Evolutionary conservation across 2,329 filamentous ascomycete species (phyloP), one percentile per base, ranked within the genome.

Genomic region (Chaetomiaceae sp.): DNA sequence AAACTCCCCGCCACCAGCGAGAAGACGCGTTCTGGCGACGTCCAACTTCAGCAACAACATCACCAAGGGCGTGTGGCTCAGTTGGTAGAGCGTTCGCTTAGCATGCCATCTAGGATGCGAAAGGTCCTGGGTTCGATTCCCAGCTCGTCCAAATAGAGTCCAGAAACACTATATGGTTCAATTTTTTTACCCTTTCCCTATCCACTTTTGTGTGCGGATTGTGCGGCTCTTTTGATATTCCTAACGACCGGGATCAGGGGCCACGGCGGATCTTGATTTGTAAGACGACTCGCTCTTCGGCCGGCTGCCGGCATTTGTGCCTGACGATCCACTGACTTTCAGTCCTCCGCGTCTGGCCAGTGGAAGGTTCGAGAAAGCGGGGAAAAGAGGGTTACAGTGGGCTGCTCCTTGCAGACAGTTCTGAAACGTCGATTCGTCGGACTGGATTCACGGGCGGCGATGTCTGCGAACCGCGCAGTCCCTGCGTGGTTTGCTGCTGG

Each of bases 11-110:
- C 4, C 30, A 21, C 5, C n/a, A 25, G 10, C 21, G 9, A 34
- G 29, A 43, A 48, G 23, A 48, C 23, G n/a, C 44, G 23, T 18
- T 2, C 41, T 7, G 13, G 11, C 33, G 10, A 10, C 29, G 14
- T 20, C 42, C 21, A 34, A 10, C 10, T 7, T 45, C 41, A 34
- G 48, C 44, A 48, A 43, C 29, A 30, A 27, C 52, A 50, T 34
- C 27, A 32, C 27, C 40, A 54, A 38, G 56, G 56, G 53, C 56
- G 53, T 58, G 56, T 58, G 51, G 56, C 56, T 58, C 56, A 58
- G 53, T 56, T 56, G 51, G 56, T 56, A 58, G 53, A 55, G 56
- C 56, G 56, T 56, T 55, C 56, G 53, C 56, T 56, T 56, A 58
- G 53, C 56, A 58, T 56, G 30, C 44, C 27, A 16, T 16, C 7